Evolutionary conservation across 345 rosid species (phyloP).

Genomic region (Hibiscus mutabilis): DNA sequence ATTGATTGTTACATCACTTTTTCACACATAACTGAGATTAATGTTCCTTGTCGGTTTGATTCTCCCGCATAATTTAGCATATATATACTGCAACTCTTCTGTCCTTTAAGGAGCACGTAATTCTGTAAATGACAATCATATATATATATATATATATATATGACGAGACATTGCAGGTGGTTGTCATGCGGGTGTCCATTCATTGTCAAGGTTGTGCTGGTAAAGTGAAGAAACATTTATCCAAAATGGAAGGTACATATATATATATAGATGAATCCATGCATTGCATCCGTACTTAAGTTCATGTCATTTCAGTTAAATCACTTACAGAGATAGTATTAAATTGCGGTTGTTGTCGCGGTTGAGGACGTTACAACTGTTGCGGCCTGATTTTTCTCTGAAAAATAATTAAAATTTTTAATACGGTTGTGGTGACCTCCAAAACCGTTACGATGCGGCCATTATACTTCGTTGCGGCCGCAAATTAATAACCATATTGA

Average conservation of each 20-base stretch:
- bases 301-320: background rate
- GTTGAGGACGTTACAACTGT: too few relatives aligned
- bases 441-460: too few relatives aligned
- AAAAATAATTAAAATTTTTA: too few relatives aligned
- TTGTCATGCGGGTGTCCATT: conserved; percentile 57
- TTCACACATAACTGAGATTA: background rate
- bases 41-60: background rate
- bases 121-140: background rate
- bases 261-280: too few relatives aligned
- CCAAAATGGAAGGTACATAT: conserved; percentile 59
- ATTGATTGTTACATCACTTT: background rate
- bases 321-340: too few relatives aligned
- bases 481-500: too few relatives aligned
- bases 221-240: conserved; percentile 55
- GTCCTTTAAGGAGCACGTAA: background rate
- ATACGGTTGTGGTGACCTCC: too few relatives aligned
- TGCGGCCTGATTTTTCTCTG: too few relatives aligned
- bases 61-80: background rate
- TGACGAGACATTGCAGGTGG: conserved; percentile 32
- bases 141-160: too few relatives aligned
- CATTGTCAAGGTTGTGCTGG: conserved; percentile 75
- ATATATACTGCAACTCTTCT: background rate
- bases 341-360: too few relatives aligned
- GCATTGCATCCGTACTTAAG: background rate
- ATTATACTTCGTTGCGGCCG: too few relatives aligned